A percentile compares a stretch with the other conserved stretches of the same genome.
These are phyloP conservation scores for Myxozyma neglecta DNA, from an alignment of 805 yeast species.

Conservation along the genomic window DNA sequence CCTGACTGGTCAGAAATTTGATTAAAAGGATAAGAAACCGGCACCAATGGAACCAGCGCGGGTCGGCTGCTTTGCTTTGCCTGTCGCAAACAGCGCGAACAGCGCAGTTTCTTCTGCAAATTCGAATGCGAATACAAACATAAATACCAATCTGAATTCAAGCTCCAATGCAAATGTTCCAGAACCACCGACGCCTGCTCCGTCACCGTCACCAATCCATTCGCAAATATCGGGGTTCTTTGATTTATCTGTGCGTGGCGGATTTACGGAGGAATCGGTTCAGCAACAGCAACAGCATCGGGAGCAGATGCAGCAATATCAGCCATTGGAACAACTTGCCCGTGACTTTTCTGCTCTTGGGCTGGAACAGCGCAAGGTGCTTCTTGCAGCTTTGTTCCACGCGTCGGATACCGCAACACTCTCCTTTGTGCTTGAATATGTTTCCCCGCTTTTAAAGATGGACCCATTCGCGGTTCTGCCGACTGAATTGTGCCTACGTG, in stretches of 20 bases:
- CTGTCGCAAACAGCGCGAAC: neutral
- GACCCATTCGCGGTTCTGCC: conserved; percentile 60
- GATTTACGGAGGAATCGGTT: neutral
- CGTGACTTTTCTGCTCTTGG: conserved; percentile 22
- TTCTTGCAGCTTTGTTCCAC: conserved; percentile 25
- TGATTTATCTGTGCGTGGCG: too few species aligned
- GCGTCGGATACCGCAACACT: conserved; percentile 31
- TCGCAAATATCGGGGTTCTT: too few species aligned
- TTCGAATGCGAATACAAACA: too few species aligned
- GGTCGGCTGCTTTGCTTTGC: neutral
- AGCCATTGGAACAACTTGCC: conserved; percentile 15
- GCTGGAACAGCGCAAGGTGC: conserved; percentile 18
- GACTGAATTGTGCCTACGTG: conserved; percentile 75
- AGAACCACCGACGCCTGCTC: conserved; percentile 32
- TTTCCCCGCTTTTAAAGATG: conserved; percentile 43
- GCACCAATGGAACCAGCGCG: neutral
- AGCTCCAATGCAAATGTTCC: conserved; percentile 2
- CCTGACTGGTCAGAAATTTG: neutral
- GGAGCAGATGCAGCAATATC: neutral
- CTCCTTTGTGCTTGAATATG: conserved; percentile 31
- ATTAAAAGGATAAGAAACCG: neutral
- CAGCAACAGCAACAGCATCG: neutral
- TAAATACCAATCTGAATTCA: neutral
- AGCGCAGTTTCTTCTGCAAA: too few species aligned
- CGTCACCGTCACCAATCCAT: conserved; percentile 29